These are phyloP conservation scores for Lathyrus sativus DNA, from an alignment of 306 rosid genomes.

Conservation along the genomic window DNA sequence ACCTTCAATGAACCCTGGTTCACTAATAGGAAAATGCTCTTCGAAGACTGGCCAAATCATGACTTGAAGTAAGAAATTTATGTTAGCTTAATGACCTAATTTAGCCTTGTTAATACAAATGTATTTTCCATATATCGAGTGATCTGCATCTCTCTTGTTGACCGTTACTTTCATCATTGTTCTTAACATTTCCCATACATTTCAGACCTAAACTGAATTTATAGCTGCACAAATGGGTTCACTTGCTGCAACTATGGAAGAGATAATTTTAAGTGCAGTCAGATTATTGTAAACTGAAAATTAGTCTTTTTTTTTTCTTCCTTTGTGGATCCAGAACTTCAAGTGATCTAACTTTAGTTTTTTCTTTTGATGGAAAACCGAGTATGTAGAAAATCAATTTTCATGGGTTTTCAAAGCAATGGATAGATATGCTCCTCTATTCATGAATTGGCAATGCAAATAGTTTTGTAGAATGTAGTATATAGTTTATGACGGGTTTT, in stretches of 20 bases:
- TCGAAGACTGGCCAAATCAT: conserved; percentile 89
- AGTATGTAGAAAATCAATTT: conserved; percentile 20
- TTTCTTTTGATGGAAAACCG: conserved; percentile 25
- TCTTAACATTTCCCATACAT: not conserved
- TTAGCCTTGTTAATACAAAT: conserved; percentile 8
- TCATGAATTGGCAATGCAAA: conserved; percentile 11
- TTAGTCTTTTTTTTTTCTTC: too few relatives aligned
- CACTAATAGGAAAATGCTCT: conserved; percentile 60
- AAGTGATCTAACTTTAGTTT: conserved; percentile 2
- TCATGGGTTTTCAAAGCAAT: conserved; percentile 31
- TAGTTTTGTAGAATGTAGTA: not conserved
- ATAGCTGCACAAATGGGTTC: not conserved
- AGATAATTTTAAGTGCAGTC: conserved; percentile 15
- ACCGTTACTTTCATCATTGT: conserved; percentile 8
- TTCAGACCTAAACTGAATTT: conserved; percentile 22
- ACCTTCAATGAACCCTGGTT: conserved; percentile 78
- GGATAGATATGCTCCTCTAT: conserved; percentile 27
- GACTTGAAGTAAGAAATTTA: conserved; percentile 72
- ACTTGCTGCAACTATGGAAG: conserved; percentile 19
- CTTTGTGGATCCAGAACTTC: not conserved
- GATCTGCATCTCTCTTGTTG: conserved; percentile 25
- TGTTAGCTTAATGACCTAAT: conserved; percentile 29
- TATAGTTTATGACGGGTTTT: conserved; percentile 12
- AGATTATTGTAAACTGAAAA: too few relatives aligned
- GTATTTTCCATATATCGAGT: conserved; percentile 22